phyloP scores from a whole-genome alignment of 2,329 filamentous ascomycete genomes.

The Botryotinia convoluta region DNA sequence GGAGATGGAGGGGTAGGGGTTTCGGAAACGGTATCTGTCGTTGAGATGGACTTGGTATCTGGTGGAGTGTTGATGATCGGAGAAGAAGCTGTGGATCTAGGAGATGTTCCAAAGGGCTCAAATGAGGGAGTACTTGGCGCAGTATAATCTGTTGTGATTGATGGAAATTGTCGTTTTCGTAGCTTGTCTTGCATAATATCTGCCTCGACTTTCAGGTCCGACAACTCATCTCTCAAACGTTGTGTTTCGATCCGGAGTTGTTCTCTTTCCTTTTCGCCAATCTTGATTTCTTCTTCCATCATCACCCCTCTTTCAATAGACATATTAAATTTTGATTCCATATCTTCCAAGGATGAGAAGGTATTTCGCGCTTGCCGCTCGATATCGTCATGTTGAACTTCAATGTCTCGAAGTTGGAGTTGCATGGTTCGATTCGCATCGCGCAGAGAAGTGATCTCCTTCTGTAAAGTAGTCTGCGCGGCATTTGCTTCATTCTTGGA shows the following conservation, averaged over 20 bases:
- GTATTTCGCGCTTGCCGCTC: constrained; percentile 95
- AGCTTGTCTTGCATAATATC: constrained; percentile 95
- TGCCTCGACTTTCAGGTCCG: constrained; percentile 89
- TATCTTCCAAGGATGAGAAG: constrained; percentile 89
- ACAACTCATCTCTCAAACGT: constrained; percentile 83
- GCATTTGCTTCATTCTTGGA: constrained; percentile 83
- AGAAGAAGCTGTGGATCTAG: constrained; percentile 83
- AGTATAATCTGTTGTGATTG: constrained; percentile 61
- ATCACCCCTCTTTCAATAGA: constrained; percentile 89
- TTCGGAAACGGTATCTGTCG: constrained; percentile 58
- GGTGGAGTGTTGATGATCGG: constrained; percentile 88
- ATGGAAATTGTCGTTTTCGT: constrained; percentile 65
- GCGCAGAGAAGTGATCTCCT: constrained; percentile 89
- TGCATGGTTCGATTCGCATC: constrained; percentile 80
- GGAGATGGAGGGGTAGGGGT: constrained; percentile 86
- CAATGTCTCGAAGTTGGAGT: constrained; percentile 84
- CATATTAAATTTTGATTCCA: constrained; percentile 96
- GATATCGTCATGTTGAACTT: constrained; percentile 97
- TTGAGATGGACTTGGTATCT: constrained; percentile 61
- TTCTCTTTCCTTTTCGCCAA: constrained; percentile 89
- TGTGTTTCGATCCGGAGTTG: constrained; percentile 85
- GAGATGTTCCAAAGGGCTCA: constrained; percentile 63
- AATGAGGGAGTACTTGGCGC: constrained; percentile 62
- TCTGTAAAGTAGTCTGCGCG: constrained; percentile 84
- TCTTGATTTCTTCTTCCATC: constrained; percentile 91